Conservation (phyloP, 2,329 filamentous ascomycete species). For the Fusarium azukiicola region DNA sequence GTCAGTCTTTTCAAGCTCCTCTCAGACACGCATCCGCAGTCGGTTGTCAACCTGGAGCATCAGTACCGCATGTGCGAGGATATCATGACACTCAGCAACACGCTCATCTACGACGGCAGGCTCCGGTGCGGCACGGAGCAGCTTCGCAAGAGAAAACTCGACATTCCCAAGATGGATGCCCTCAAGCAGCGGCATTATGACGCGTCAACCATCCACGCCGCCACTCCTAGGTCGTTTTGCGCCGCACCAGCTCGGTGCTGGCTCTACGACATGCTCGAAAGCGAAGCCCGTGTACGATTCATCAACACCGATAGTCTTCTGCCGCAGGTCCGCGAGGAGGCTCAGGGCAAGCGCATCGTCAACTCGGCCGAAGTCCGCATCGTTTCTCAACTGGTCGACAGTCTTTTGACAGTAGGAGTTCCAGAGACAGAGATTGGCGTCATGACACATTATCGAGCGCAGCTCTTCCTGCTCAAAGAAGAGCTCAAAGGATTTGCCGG, state of each 20-base stretch:
- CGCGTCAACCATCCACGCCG: constrained; percentile 65
- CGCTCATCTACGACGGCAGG: constrained; percentile 93
- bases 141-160: constrained; percentile 85
- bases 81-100: constrained; percentile 96
- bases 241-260: constrained; percentile 82
- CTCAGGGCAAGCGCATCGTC: constrained; percentile 91
- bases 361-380: constrained; percentile 92
- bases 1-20: constrained; percentile 96
- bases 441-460: constrained; percentile 97
- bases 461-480: constrained; percentile 91
- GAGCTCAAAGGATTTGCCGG: constrained; percentile 79
- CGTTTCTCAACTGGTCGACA: constrained; percentile 89
- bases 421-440: constrained; percentile 90
- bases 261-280: constrained; percentile 86
- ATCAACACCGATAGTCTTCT: constrained; percentile 92
- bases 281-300: constrained; percentile 88
- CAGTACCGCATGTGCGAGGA: constrained; percentile 99
- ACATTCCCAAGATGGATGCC: constrained; percentile 82
- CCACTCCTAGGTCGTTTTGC: constrained; percentile 76
- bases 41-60: constrained; percentile 95
- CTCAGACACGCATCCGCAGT: constrained; percentile 92
- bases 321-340: constrained; percentile 83
- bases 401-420: constrained; percentile 88
- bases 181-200: constrained; percentile 81
- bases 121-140: constrained; percentile 92